Evolutionary conservation across 2,329 filamentous ascomycete species (phyloP).

Genomic region (Alternaria sp.): DNA sequence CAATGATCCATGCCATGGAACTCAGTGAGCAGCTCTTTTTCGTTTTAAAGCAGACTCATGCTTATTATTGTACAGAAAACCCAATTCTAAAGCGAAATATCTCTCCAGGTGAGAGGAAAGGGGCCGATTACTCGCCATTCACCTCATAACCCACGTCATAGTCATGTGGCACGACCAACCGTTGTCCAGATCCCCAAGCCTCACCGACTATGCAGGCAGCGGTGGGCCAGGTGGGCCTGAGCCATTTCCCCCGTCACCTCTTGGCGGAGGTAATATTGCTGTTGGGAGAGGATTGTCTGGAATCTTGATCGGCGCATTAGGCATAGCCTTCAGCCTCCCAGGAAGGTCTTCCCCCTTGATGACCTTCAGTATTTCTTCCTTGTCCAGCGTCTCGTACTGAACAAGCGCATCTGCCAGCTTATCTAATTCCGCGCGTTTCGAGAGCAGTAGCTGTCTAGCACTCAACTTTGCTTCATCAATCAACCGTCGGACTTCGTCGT

Average conservation of each 20-base stretch:
- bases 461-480: constrained; percentile 83
- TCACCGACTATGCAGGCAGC: constrained; percentile 28
- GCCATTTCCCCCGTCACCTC: constrained; percentile 24
- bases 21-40: not conserved
- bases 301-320: constrained; percentile 71
- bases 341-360: constrained; percentile 84
- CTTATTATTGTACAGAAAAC: not conserved
- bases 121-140: not conserved
- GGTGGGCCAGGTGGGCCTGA: constrained; percentile 28
- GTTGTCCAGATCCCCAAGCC: not conserved
- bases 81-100: not conserved
- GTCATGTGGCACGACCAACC: not conserved
- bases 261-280: constrained; percentile 31
- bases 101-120: not conserved
- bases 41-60: not conserved
- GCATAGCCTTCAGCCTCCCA: constrained; percentile 67
- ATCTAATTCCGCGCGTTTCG: constrained; percentile 85
- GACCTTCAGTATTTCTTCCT: constrained; percentile 88
- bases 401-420: constrained; percentile 86
- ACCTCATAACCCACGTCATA: not conserved
- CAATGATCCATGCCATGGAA: too few species aligned
- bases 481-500: constrained; percentile 84
- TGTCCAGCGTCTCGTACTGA: constrained; percentile 91
- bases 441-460: constrained; percentile 73
- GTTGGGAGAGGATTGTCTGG: constrained; percentile 58